Evolutionary conservation across 2,329 filamentous ascomycete genomes (phyloP).

Genomic region (Coniella vitis): DNA sequence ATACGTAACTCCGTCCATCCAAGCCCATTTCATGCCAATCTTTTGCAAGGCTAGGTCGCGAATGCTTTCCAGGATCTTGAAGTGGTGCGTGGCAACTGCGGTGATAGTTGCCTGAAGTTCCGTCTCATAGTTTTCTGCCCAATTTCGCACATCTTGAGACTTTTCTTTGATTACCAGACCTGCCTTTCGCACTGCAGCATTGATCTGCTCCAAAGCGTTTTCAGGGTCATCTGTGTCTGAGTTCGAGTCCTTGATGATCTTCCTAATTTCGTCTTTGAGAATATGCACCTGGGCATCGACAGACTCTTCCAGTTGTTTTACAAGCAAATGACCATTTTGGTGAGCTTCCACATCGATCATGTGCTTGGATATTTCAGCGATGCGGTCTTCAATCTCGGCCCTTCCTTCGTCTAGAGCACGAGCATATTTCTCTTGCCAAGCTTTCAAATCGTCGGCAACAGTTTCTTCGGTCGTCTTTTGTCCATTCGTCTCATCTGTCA

Average conservation of each 20-base stretch:
- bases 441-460: slow-evolving; percentile 70
- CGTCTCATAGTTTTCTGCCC: slow-evolving; percentile 66
- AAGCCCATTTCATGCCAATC: slow-evolving; percentile 91
- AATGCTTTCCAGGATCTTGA: slow-evolving; percentile 75
- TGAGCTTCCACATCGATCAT: slow-evolving; percentile 59
- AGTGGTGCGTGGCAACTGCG: slow-evolving; percentile 69
- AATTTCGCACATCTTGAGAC: slow-evolving; percentile 69
- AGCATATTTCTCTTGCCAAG: slow-evolving; percentile 85
- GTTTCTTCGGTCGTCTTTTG: slow-evolving; percentile 55
- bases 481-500: slow-evolving; percentile 44
- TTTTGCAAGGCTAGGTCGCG: slow-evolving; percentile 81
- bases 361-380: slow-evolving; percentile 49
- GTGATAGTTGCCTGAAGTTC: slow-evolving; percentile 64
- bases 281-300: slow-evolving; percentile 55
- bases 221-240: slow-evolving; percentile 32
- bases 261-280: slow-evolving; percentile 62
- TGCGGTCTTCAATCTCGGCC: slow-evolving; percentile 62
- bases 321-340: slow-evolving; percentile 57
- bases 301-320: slow-evolving; percentile 62
- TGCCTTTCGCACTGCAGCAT: slow-evolving; percentile 52
- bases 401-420: slow-evolving; percentile 77
- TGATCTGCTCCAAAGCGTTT: slow-evolving; percentile 36
- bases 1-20: slow-evolving; percentile 92
- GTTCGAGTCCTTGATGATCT: slow-evolving; percentile 47
- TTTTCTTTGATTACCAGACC: slow-evolving; percentile 69